Evolutionary conservation across 2,329 filamentous ascomycete species (phyloP).

Genomic region (Epichloe coenophiala): DNA sequence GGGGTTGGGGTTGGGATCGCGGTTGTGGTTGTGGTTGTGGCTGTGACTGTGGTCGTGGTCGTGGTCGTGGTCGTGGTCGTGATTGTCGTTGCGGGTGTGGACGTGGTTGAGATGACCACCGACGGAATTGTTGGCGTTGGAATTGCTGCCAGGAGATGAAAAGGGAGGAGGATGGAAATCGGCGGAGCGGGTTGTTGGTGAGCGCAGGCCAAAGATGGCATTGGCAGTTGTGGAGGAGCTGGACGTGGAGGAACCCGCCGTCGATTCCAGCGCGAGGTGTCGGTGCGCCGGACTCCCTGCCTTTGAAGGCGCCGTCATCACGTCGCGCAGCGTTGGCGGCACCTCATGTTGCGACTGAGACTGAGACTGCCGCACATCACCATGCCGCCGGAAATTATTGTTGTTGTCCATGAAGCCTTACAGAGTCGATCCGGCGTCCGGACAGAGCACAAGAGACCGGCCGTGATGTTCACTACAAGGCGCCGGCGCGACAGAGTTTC

Average conservation of each 20-base stretch:
- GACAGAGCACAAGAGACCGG: neutral
- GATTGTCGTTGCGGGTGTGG: slow-evolving; percentile 13
- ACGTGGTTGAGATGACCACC: slow-evolving; percentile 11
- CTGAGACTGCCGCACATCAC: slow-evolving; percentile 19
- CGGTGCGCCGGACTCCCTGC: slow-evolving; percentile 3
- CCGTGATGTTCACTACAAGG: neutral
- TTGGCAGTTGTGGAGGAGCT: slow-evolving; percentile 1
- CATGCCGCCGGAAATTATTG: slow-evolving; percentile 27
- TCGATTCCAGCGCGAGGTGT: slow-evolving; percentile 1
- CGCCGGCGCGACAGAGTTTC: neutral
- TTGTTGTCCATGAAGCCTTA: slow-evolving; percentile 27
- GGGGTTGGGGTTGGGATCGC: slow-evolving; percentile 13
- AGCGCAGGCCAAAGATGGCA: slow-evolving; percentile 32
- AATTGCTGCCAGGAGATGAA: slow-evolving; percentile 17
- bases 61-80: neutral
- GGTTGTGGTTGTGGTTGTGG: slow-evolving; percentile 3
- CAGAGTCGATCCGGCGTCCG: neutral
- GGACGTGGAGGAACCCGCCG: neutral
- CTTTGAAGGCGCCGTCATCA: slow-evolving; percentile 23
- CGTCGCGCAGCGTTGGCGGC: slow-evolving; percentile 31
- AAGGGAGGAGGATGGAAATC: slow-evolving; percentile 24
- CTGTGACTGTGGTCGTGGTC: slow-evolving; percentile 7
- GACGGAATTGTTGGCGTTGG: slow-evolving; percentile 16
- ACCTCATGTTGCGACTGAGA: neutral
- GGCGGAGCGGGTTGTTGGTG: slow-evolving; percentile 28